Evolutionary conservation across 352 stramenopile genomes (phyloP).

Genomic region (Porosira glacialis): DNA sequence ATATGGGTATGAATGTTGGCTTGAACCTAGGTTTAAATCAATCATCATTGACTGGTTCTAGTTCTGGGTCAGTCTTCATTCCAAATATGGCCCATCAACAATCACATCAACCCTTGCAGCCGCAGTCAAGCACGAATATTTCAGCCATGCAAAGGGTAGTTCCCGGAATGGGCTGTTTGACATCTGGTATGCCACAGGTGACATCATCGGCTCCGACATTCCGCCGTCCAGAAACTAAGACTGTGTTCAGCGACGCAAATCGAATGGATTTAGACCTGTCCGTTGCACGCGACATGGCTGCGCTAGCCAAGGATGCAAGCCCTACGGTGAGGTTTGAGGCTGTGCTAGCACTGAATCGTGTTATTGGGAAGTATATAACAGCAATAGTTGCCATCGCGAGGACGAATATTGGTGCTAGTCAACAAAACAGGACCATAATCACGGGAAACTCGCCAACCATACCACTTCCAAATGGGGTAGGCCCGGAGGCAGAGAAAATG

Average conservation of each 20-base stretch:
- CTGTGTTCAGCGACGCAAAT: constrained; percentile 36
- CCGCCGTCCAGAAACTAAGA: constrained; percentile 25
- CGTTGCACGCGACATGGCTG: constrained; percentile 34
- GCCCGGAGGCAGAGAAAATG: no score
- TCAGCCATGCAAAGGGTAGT: no score
- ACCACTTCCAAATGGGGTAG: no score
- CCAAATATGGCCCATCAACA: no score
- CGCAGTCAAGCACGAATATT: no score
- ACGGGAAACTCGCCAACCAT: constrained; percentile 13
- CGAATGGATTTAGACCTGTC: constrained; percentile 41
- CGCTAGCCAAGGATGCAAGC: constrained; percentile 54
- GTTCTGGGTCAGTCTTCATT: no score
- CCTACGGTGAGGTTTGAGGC: constrained; percentile 76
- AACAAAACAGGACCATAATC: constrained; percentile 28
- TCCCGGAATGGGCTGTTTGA: no score
- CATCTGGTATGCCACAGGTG: no score
- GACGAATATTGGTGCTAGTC: constrained; percentile 16
- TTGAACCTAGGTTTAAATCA: no score
- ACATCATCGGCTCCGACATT: constrained; percentile 6
- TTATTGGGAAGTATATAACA: constrained; percentile 75
- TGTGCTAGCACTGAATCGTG: constrained; percentile 52
- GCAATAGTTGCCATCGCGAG: constrained; percentile 69
- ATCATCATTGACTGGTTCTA: no score
- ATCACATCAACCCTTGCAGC: no score
- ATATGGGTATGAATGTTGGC: no score